These are phyloP conservation scores for Epithele typhae DNA, from an alignment of 768 basidiomycete genomes.

Conservation along the genomic window DNA sequence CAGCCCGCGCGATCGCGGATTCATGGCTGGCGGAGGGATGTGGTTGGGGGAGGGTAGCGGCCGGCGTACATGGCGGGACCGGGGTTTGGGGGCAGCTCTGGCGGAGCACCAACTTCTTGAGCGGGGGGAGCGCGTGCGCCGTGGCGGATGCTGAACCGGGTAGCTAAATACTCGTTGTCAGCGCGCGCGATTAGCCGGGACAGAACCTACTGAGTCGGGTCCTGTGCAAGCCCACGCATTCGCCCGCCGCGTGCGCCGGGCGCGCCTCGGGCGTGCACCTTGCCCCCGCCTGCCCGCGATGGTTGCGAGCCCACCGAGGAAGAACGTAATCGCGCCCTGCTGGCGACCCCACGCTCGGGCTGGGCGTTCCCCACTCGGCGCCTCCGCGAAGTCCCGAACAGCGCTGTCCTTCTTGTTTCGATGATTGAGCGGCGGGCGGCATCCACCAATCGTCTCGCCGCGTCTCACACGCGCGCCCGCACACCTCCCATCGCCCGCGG, in stretches of 20 bases:
- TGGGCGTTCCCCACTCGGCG: too few species aligned
- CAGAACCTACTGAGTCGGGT: too few species aligned
- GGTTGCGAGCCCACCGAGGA: too few species aligned
- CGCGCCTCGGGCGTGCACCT: too few species aligned
- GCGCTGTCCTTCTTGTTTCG: slow-evolving; percentile 5
- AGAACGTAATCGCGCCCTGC: too few species aligned
- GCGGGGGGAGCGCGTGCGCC: slow-evolving; percentile 5
- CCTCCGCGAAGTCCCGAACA: background rate
- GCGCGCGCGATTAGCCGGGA: slow-evolving; percentile 4
- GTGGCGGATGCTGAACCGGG: slow-evolving; percentile 14
- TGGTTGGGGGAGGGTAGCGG: slow-evolving; percentile 3
- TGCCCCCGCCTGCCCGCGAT: too few species aligned
- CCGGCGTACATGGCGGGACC: slow-evolving; percentile 14
- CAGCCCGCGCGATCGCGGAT: slow-evolving; percentile 8
- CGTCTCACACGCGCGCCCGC: too few species aligned
- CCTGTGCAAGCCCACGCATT: too few species aligned
- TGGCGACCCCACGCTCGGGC: too few species aligned
- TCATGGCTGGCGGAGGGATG: slow-evolving; percentile 7
- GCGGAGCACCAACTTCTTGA: slow-evolving; percentile 14
- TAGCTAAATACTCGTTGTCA: slow-evolving; percentile 9
- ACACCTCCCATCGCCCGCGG: too few species aligned
- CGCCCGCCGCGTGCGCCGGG: too few species aligned
- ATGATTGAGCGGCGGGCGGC: background rate
- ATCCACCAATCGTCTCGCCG: too few species aligned
- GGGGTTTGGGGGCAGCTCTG: slow-evolving; percentile 7